phyloP scores from a whole-genome alignment of 2,329 filamentous ascomycete species.

The Emergomyces orientalis region DNA sequence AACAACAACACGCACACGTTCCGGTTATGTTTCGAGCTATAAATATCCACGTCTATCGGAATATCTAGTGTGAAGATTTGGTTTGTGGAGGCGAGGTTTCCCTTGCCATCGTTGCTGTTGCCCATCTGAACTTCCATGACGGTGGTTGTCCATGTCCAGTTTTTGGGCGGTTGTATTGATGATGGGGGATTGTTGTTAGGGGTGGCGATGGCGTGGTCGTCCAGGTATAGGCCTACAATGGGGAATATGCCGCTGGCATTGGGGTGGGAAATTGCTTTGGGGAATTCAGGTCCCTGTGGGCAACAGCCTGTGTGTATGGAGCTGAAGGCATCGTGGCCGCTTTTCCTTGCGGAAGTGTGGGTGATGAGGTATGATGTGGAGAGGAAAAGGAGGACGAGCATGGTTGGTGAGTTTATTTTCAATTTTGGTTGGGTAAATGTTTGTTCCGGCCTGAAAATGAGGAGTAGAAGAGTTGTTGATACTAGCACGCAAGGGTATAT shows the following conservation, averaged over 20 bases:
- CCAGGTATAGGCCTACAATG: background rate
- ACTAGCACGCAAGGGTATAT: background rate
- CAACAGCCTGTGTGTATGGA: background rate
- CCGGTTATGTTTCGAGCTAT: background rate
- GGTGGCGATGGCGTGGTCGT: background rate
- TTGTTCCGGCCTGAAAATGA: background rate
- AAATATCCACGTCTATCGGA: background rate
- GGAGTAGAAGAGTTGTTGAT: background rate
- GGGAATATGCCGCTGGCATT: constrained; percentile 1
- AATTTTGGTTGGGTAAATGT: background rate
- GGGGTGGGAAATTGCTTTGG: background rate
- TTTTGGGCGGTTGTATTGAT: background rate
- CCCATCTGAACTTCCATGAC: background rate
- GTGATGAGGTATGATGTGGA: background rate
- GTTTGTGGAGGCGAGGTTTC: background rate
- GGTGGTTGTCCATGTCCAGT: constrained; percentile 4
- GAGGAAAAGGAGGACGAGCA: background rate
- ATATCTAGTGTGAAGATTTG: constrained; percentile 8
- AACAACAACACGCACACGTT: constrained; percentile 10
- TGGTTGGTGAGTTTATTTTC: background rate
- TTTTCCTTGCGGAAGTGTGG: background rate
- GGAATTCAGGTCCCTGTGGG: background rate
- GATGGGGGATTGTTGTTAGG: background rate
- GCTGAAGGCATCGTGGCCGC: background rate
- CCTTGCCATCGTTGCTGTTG: background rate